Conservation (phyloP, 2,329 filamentous ascomycete genomes). For the Scytalidium sp. region DNA sequence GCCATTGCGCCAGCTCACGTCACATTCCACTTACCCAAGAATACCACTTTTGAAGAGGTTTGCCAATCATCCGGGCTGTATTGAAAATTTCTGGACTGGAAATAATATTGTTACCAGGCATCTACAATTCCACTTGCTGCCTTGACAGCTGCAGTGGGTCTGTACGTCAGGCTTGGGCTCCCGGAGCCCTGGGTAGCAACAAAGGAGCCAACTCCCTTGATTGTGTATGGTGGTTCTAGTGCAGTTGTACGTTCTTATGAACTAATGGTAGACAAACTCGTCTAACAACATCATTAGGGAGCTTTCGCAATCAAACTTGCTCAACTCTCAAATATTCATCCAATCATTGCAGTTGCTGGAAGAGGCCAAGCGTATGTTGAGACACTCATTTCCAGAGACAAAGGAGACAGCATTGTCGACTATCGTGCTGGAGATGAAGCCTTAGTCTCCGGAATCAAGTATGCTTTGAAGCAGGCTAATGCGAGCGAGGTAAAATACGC, state of each 20-base stretch:
- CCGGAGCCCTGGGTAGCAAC: constrained; percentile 33
- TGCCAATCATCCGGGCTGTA: constrained; percentile 33
- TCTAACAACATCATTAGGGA: constrained; percentile 29
- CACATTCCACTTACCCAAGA: constrained; percentile 41
- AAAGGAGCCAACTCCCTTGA: constrained; percentile 15
- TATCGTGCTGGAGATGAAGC: constrained; percentile 48
- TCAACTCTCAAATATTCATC: constrained; percentile 47
- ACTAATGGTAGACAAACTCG: not conserved
- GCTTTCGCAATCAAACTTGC: constrained; percentile 54
- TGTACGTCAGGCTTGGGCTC: constrained; percentile 35
- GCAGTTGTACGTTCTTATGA: constrained; percentile 20
- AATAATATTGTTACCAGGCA: constrained; percentile 39
- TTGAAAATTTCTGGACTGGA: constrained; percentile 14
- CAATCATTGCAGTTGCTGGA: constrained; percentile 56
- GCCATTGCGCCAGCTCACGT: constrained; percentile 52
- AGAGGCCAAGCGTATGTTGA: constrained; percentile 43
- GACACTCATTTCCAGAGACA: constrained; percentile 41
- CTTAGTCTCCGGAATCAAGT: constrained; percentile 30
- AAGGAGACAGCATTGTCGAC: constrained; percentile 54
- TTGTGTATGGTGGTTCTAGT: constrained; percentile 24
- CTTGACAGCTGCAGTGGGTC: constrained; percentile 38
- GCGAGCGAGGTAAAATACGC: constrained; percentile 21
- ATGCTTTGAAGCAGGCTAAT: constrained; percentile 20
- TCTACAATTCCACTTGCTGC: constrained; percentile 42
- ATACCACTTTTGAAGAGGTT: constrained; percentile 27